Conservation (phyloP, 1,284 basidiomycete genomes). For the Puccinia triticina region DNA sequence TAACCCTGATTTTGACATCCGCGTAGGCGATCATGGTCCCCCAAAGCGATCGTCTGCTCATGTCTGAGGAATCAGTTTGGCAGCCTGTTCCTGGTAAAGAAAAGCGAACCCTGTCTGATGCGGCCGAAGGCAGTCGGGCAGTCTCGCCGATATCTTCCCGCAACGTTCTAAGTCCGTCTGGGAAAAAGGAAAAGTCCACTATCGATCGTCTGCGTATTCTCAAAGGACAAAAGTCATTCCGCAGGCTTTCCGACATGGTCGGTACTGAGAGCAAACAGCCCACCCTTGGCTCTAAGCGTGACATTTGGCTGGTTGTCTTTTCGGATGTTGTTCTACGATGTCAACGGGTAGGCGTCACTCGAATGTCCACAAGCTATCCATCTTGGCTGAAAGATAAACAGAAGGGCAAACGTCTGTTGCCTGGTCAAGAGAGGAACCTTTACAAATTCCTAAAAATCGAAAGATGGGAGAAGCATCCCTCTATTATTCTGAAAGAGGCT, state of each 20-base stretch:
- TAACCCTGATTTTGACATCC: neutral
- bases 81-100: conserved; percentile 44
- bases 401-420: conserved; percentile 20
- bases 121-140: conserved; percentile 18
- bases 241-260: conserved; percentile 57
- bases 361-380: conserved; percentile 68
- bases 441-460: conserved; percentile 51
- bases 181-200: conserved; percentile 36
- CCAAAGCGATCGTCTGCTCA: conserved; percentile 80
- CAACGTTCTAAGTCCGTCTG: conserved; percentile 3
- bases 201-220: conserved; percentile 49
- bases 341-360: conserved; percentile 84
- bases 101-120: conserved; percentile 46
- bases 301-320: conserved; percentile 91
- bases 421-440: conserved; percentile 45
- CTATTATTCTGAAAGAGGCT: conserved; percentile 42
- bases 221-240: conserved; percentile 54
- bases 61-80: conserved; percentile 71
- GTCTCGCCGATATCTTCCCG: neutral
- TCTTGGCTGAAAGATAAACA: conserved; percentile 34
- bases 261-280: conserved; percentile 54
- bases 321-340: conserved; percentile 92
- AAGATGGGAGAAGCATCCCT: conserved; percentile 48
- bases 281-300: conserved; percentile 65
- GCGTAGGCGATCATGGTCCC: conserved; percentile 72